Evolutionary conservation across 2,329 filamentous ascomycete species (phyloP), one percentile per base, ranked within the genome.

Genomic region (Alternaria sp.): DNA sequence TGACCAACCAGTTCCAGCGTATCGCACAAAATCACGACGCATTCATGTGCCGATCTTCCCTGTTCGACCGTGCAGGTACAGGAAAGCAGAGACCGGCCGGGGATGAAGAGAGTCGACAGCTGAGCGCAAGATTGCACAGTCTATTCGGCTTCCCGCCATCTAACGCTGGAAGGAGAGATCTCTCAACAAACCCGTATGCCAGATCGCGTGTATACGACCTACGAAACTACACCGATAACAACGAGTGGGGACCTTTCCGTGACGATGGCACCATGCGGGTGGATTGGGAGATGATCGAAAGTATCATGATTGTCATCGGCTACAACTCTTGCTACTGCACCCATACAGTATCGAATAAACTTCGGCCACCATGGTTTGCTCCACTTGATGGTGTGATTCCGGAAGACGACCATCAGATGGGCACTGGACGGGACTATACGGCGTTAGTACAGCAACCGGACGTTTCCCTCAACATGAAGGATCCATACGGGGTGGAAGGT

Each of bases 201-300:
- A 86, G 88, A 57, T 87, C 88, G 49, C 87, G 87, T 65, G 90
- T 94, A 4, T 95, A 94, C 68, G 91, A 94, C 73, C 79, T 94
- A 51, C 84, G 91, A 1, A 85, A 90, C 67, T 92, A 93, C 77
- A 90, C 86, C 0, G 75, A 81, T 2, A 76, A 79, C 25, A 90
- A 86, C 1, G 76, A 83, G 36, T 94, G 91, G 91, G 92, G 92
- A 0, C 92, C 92, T 0, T 94, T 92, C 71, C 81, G 86, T 72
- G 81, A 86, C 54, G 91, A 93, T 72, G 87, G 86, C 2, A 85
- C 83, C 3, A 84, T 84, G 56, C 78, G 80, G 6, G 89, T 92
- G 0, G 91, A 95, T 77, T 95, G 92, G 92, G 91, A 94, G 78
- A 92, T 91, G 80, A 81, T 93, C 11, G 91, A 94, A 78, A 89